These are phyloP conservation scores for Kodamaea neixiangensis DNA, from an alignment of 805 yeast species.

Conservation along the genomic window DNA sequence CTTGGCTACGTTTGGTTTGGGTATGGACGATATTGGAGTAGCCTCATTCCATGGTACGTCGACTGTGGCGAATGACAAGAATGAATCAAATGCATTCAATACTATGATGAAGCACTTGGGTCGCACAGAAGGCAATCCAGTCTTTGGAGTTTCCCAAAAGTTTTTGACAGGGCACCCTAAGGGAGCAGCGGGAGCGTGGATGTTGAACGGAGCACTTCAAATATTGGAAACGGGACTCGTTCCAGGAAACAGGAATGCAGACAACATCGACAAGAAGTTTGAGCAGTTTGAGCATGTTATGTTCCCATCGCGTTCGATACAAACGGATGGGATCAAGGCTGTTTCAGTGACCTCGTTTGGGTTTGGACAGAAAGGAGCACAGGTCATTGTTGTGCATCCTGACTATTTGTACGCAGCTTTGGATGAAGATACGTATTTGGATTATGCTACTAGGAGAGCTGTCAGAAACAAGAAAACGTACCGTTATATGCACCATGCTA, in stretches of 20 bases:
- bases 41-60: slow-evolving; percentile 99
- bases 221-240: slow-evolving; percentile 88
- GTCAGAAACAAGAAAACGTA: slow-evolving; percentile 87
- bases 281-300: slow-evolving; percentile 85
- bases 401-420: slow-evolving; percentile 89
- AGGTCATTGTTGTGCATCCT: slow-evolving; percentile 87
- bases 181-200: slow-evolving; percentile 99
- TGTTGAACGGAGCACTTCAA: slow-evolving; percentile 98
- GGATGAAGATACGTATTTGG: slow-evolving; percentile 67
- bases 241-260: slow-evolving; percentile 99
- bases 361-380: slow-evolving; percentile 99
- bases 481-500: slow-evolving; percentile 93
- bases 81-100: slow-evolving; percentile 90
- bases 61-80: slow-evolving; percentile 97
- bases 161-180: slow-evolving; percentile 99
- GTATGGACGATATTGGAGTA: slow-evolving; percentile 93
- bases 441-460: slow-evolving; percentile 70
- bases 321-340: slow-evolving; percentile 97
- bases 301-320: slow-evolving; percentile 90
- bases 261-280: slow-evolving; percentile 82
- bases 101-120: slow-evolving; percentile 94
- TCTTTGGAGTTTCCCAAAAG: slow-evolving; percentile 97
- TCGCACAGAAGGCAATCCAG: slow-evolving; percentile 96
- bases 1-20: slow-evolving; percentile 87
- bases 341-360: slow-evolving; percentile 97